Conservation (phyloP, 495 filamentous ascomycete genomes). For the Neurospora africana region DNA sequence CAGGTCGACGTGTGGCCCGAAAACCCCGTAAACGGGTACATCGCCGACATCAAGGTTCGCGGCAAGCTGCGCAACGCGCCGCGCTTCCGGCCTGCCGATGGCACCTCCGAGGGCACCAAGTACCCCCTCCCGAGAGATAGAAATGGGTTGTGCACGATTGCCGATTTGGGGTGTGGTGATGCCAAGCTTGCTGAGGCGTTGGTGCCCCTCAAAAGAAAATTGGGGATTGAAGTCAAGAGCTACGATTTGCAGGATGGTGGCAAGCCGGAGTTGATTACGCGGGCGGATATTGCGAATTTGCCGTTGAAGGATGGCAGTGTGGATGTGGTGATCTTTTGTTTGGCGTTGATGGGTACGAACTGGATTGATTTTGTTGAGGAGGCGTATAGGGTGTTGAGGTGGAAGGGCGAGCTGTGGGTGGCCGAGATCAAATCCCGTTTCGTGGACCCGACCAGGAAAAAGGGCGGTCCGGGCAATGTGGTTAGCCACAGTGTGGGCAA, state of each 20-base stretch:
- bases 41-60: slow-evolving; percentile 53
- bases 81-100: slow-evolving; percentile 17
- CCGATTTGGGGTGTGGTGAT: slow-evolving; percentile 55
- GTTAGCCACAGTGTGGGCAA: slow-evolving; percentile 56
- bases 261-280: slow-evolving; percentile 56
- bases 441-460: slow-evolving; percentile 39
- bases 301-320: slow-evolving; percentile 58
- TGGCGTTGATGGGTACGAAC: slow-evolving; percentile 97
- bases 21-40: slow-evolving; percentile 83
- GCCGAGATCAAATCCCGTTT: slow-evolving; percentile 94
- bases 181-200: slow-evolving; percentile 56
- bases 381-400: slow-evolving; percentile 78
- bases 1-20: slow-evolving; percentile 94
- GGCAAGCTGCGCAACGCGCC: slow-evolving; percentile 25
- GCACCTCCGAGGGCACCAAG: slow-evolving; percentile 8
- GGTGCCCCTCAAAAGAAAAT: slow-evolving; percentile 45
- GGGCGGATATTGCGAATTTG: slow-evolving; percentile 77
- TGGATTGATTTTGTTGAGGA: slow-evolving; percentile 94
- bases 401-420: slow-evolving; percentile 92
- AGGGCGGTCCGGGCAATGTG: slow-evolving; percentile 31
- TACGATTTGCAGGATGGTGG: slow-evolving; percentile 48
- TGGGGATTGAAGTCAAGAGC: slow-evolving; percentile 29
- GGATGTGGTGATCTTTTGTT: slow-evolving; percentile 84
- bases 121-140: slow-evolving; percentile 25
- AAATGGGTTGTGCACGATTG: slow-evolving; percentile 60